Base-by-base conservation (phyloP, 2,329 filamentous ascomycete species). In the Xylaria hypoxylon region DNA sequence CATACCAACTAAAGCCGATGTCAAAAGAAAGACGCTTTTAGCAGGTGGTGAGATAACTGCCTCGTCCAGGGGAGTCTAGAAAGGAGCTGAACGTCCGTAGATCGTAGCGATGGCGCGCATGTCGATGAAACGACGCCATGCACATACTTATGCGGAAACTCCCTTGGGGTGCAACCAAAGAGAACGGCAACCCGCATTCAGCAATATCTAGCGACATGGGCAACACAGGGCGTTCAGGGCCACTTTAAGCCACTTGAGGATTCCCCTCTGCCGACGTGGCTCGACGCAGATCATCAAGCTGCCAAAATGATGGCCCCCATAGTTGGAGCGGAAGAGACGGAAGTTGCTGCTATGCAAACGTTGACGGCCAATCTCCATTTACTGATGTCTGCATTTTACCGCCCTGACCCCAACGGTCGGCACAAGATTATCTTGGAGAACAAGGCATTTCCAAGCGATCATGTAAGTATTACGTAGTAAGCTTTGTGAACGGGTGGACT, bases 371-470 rank as follows among this genome's bases (percentile, higher is more conserved):
- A 95, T 77, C 77, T 95, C 59, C 92, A 95, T 79, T 78, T 94
- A 22, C 81, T 94, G 59, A 89, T 95, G 89, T 87, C 89, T 38
- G 92, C 91, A 73, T 94, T 94, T 80, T 95, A 94, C 79, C 85
- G 82, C 40, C 92, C 92, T 0, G 89, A 87, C 7, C 71, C 85
- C 80, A 79, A 79, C 44, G 79, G 80, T 22, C 77, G 77, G 60
- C 90, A 89, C 77, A 94, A 93, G 79, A 92, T 95, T 70, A 90
- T 94, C 65, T 84, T 94, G 33, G 92, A 95, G 78, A 88, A 87
- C 68, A 94, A 93, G 76, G 92, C 92, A 0, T 95, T 95, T 74
- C 92, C 92, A 0, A 92, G 90, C 77, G 92, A 95, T 77, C 90
- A 93, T 80, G 90, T 92, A 84, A 72, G 85, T 75, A 45, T 40